A percentile compares a stretch with the other conserved stretches of the same genome.
phyloP scores from a whole-genome alignment of 257 asterid genomes.

The Sherardia arvensis region DNA sequence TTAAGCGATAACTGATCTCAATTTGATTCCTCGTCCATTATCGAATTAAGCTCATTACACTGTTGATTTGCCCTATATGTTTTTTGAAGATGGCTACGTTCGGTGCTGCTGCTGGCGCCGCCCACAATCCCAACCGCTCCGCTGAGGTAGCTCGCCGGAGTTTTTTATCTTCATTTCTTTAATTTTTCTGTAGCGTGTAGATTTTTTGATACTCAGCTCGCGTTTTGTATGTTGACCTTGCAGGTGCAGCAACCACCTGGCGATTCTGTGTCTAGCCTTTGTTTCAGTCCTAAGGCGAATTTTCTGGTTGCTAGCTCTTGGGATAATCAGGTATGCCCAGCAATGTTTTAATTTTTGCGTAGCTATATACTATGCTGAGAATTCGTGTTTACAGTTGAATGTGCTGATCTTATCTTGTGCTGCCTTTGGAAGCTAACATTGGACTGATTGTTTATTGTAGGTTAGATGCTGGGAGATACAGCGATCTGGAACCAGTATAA shows the following conservation, averaged over 20 bases:
- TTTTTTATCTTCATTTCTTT: not conserved
- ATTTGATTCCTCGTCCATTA: not conserved
- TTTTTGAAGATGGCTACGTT: slow-evolving; percentile 43
- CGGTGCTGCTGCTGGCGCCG: slow-evolving; percentile 33
- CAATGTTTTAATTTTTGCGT: too few relatives aligned
- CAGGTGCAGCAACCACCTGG: slow-evolving; percentile 74
- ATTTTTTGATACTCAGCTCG: not conserved
- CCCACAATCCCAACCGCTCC: slow-evolving; percentile 72
- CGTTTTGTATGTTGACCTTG: not conserved
- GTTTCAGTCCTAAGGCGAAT: slow-evolving; percentile 85
- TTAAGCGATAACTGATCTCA: not conserved
- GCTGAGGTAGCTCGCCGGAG: slow-evolving; percentile 40
- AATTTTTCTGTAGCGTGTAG: not conserved
- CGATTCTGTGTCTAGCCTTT: slow-evolving; percentile 78
- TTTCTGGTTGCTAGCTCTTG: slow-evolving; percentile 74
- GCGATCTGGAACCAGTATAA: slow-evolving; percentile 50
- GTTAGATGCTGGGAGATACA: slow-evolving; percentile 93
- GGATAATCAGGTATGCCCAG: slow-evolving; percentile 92
- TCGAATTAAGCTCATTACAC: not conserved
- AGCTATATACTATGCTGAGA: too few relatives aligned
- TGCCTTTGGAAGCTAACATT: not conserved
- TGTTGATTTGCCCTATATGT: not conserved
- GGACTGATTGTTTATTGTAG: slow-evolving; percentile 24
- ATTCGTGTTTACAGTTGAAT: too few relatives aligned
- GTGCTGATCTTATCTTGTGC: too few relatives aligned